These are phyloP conservation scores for Akanthomyces muscarius DNA, from an alignment of 2,329 filamentous ascomycete species.

Conservation along the genomic window DNA sequence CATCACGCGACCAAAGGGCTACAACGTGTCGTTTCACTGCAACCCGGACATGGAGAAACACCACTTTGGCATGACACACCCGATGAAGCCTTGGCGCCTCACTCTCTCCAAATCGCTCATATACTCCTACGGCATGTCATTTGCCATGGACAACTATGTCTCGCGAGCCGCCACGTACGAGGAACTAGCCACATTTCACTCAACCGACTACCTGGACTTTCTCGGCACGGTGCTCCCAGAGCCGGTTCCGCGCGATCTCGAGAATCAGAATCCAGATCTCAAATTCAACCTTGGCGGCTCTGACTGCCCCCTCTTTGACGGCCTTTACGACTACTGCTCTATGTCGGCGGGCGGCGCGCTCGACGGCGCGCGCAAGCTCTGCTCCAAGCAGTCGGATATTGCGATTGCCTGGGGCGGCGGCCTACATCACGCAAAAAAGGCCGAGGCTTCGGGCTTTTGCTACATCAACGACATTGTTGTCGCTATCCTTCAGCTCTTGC, in stretches of 20 bases:
- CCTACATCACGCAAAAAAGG: constrained; percentile 92
- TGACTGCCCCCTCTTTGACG: constrained; percentile 95
- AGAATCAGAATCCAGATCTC: constrained; percentile 58
- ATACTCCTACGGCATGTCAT: constrained; percentile 90
- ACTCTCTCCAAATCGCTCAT: constrained; percentile 94
- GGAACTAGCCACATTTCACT: constrained; percentile 83
- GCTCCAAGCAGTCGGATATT: constrained; percentile 83
- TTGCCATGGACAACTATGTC: constrained; percentile 93
- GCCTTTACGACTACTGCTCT: constrained; percentile 90
- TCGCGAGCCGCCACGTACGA: constrained; percentile 80
- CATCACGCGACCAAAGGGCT: constrained; percentile 76
- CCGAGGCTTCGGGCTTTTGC: constrained; percentile 92
- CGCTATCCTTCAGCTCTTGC: constrained; percentile 81
- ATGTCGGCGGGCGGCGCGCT: constrained; percentile 88
- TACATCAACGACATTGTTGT: constrained; percentile 99
- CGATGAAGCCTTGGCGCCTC: constrained; percentile 98
- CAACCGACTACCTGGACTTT: constrained; percentile 86
- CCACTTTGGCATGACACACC: constrained; percentile 94
- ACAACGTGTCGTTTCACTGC: constrained; percentile 92
- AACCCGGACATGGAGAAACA: constrained; percentile 94
- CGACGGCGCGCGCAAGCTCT: constrained; percentile 85
- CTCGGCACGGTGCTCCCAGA: constrained; percentile 68
- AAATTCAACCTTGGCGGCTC: constrained; percentile 85
- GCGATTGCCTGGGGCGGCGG: constrained; percentile 98
- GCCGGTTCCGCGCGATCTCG: constrained; percentile 60